Percentiles rank a stretch among this genome's conserved stretches.
Conservation (phyloP, 2,329 filamentous ascomycete genomes). For the Orbilia ellipsospora region DNA sequence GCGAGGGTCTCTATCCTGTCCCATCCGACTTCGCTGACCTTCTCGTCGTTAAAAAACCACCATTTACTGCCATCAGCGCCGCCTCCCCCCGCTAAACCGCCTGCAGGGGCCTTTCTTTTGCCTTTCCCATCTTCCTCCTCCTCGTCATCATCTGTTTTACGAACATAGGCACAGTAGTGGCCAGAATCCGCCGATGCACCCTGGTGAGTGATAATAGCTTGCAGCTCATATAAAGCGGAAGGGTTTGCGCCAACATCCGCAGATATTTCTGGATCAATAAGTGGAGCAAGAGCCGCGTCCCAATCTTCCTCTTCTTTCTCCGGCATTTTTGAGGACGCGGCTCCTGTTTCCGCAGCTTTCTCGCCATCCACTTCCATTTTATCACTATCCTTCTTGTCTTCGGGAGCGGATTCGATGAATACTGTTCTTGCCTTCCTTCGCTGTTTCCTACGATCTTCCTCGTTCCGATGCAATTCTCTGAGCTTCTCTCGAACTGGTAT, state of each 20-base stretch:
- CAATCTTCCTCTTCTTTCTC: constrained; percentile 68
- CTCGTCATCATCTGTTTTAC: constrained; percentile 82
- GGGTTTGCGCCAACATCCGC: constrained; percentile 87
- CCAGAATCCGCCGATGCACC: constrained; percentile 96
- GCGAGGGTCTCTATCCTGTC: constrained; percentile 92
- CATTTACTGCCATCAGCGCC: constrained; percentile 90
- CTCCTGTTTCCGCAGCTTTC: constrained; percentile 62
- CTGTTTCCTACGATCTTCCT: constrained; percentile 72
- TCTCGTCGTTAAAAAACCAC: constrained; percentile 99
- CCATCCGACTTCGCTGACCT: constrained; percentile 87
- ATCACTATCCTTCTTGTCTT: constrained; percentile 67
- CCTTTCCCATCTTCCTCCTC: constrained; percentile 75
- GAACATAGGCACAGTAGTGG: constrained; percentile 97
- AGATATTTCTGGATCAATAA: constrained; percentile 79
- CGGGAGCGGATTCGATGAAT: constrained; percentile 66
- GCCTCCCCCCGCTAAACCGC: constrained; percentile 39
- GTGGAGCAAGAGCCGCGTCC: constrained; percentile 82
- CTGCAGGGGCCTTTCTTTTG: constrained; percentile 49
- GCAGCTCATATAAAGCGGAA: constrained; percentile 92
- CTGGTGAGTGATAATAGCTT: constrained; percentile 94
- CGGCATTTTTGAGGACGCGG: constrained; percentile 62
- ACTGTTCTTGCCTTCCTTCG: constrained; percentile 42
- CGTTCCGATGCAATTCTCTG: constrained; percentile 92
- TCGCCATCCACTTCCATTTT: constrained; percentile 67
- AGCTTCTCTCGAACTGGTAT: constrained; percentile 96